These are phyloP conservation scores for Diaporthe sp. DNA, from an alignment of 2,329 filamentous ascomycete genomes.

Conservation along the genomic window DNA sequence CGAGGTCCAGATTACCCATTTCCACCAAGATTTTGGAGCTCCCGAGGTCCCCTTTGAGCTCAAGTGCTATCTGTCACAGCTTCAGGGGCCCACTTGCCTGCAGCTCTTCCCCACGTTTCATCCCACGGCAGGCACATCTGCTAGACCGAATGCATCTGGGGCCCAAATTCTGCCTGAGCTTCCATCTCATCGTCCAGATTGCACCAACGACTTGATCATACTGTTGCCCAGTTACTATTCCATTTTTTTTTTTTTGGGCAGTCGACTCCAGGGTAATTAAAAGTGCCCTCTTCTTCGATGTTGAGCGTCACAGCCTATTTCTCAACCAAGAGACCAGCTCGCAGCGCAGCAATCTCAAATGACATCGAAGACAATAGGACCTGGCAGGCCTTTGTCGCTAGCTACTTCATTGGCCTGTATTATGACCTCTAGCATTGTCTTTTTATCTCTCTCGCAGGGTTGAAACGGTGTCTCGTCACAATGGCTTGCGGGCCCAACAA, in stretches of 20 bases:
- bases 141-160: neutral
- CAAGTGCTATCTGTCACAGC: constrained; percentile 2
- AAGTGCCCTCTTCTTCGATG: neutral
- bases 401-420: neutral
- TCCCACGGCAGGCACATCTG: constrained; percentile 11
- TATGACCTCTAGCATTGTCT: neutral
- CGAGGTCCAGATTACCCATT: constrained; percentile 16
- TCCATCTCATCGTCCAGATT: too few relatives aligned
- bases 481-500: neutral
- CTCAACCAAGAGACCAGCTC: neutral
- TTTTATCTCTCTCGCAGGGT: neutral
- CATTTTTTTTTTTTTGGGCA: neutral
- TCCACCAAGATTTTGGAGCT: constrained; percentile 26
- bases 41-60: constrained; percentile 16
- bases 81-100: constrained; percentile 9
- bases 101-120: constrained; percentile 29
- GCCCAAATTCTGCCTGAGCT: neutral
- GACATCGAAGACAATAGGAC: neutral
- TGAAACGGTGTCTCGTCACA: neutral
- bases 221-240: neutral
- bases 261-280: neutral
- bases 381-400: neutral
- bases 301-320: neutral
- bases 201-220: too few relatives aligned
- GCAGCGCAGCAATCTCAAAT: neutral